phyloP scores from a whole-genome alignment of 805 yeast genomes.

The Pichia californica region DNA sequence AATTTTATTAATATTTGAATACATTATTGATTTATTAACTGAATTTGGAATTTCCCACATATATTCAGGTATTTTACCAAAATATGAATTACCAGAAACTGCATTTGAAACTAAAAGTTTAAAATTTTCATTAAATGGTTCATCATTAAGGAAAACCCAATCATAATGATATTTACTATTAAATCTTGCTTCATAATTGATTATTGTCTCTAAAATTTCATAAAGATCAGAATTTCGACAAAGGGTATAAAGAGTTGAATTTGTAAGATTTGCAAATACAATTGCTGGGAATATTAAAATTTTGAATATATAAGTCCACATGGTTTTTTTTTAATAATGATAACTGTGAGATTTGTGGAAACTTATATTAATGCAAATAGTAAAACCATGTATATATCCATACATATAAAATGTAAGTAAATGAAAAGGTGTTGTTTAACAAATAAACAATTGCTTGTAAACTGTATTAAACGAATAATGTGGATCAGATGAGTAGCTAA shows the following conservation, averaged over 20 bases:
- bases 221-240: constrained; percentile 64
- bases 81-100: constrained; percentile 56
- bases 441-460: too few species aligned
- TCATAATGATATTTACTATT: constrained; percentile 59
- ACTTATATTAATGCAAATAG: too few species aligned
- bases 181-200: constrained; percentile 60
- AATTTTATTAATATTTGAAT: constrained; percentile 13
- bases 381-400: too few species aligned
- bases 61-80: constrained; percentile 52
- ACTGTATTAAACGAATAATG: too few species aligned
- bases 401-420: too few species aligned
- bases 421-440: too few species aligned
- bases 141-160: constrained; percentile 75
- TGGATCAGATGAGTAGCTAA: too few species aligned
- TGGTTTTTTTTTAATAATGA: too few species aligned
- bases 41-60: constrained; percentile 65
- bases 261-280: constrained; percentile 17
- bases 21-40: constrained; percentile 18
- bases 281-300: not conserved
- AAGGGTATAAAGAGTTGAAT: constrained; percentile 63
- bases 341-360: too few species aligned
- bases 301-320: too few species aligned
- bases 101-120: constrained; percentile 38
- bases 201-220: constrained; percentile 50
- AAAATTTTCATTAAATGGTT: constrained; percentile 53